phyloP scores from a whole-genome alignment of 495 filamentous ascomycete genomes.

The Aspergillus indologenus region DNA sequence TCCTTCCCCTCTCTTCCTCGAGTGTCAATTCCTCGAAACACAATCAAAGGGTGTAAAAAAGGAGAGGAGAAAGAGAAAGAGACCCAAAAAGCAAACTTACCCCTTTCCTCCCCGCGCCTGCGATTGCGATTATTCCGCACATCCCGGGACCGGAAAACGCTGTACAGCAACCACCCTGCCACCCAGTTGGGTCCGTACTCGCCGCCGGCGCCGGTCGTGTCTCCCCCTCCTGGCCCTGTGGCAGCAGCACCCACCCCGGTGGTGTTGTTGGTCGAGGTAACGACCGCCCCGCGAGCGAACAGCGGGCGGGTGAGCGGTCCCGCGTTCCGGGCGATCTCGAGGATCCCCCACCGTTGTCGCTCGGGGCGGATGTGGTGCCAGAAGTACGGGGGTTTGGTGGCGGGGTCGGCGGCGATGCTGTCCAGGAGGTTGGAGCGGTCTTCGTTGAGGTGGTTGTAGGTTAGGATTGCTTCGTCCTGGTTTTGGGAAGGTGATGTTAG shows the following conservation, averaged over 20 bases:
- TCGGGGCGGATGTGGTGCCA: slow-evolving; percentile 47
- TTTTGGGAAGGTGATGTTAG: slow-evolving; percentile 1
- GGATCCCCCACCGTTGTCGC: slow-evolving; percentile 39
- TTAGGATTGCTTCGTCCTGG: slow-evolving; percentile 47
- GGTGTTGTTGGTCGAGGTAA: neutral
- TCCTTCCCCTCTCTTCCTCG: too few relatives aligned
- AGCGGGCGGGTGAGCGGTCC: slow-evolving; percentile 33
- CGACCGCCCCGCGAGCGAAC: slow-evolving; percentile 34
- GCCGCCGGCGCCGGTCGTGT: slow-evolving; percentile 24
- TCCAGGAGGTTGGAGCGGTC: slow-evolving; percentile 42
- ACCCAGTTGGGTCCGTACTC: slow-evolving; percentile 56
- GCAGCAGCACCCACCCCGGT: too few relatives aligned
- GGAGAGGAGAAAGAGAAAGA: slow-evolving; percentile 1
- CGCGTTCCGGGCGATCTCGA: slow-evolving; percentile 39
- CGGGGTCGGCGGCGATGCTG: slow-evolving; percentile 32
- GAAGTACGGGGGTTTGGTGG: slow-evolving; percentile 41
- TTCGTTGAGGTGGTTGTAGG: slow-evolving; percentile 44
- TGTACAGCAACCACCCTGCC: slow-evolving; percentile 56
- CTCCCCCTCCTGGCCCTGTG: neutral
- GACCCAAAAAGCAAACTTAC: slow-evolving; percentile 22
- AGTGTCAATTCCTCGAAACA: too few relatives aligned
- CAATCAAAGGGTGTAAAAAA: too few relatives aligned
- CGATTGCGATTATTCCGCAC: slow-evolving; percentile 52
- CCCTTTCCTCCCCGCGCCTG: slow-evolving; percentile 40
- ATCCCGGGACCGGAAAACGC: slow-evolving; percentile 57